Percentiles rank a stretch among this genome's conserved stretches.
Evolutionary conservation across 345 rosid species (phyloP).

Genomic region (Eucalyptus tenuipes): DNA sequence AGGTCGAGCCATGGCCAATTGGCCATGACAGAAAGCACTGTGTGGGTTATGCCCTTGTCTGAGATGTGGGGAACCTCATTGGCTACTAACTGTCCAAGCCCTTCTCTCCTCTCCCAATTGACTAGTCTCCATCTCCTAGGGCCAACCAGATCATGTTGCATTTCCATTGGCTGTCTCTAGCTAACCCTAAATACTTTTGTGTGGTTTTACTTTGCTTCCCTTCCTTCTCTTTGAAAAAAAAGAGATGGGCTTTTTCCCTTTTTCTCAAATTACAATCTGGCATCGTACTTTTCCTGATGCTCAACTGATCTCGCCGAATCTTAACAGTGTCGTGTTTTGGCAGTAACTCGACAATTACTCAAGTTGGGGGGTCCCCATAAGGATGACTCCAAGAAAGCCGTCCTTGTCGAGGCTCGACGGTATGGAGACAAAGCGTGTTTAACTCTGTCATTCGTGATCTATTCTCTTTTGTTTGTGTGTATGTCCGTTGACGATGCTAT

Average conservation of each 20-base stretch:
- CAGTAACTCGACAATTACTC: background rate
- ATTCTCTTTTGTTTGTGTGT: background rate
- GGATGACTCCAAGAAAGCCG: background rate
- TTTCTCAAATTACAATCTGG: background rate
- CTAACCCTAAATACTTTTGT: background rate
- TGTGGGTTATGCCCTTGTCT: background rate
- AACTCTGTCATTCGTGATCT: background rate
- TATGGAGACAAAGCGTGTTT: background rate
- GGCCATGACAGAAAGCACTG: background rate
- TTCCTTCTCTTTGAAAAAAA: background rate
- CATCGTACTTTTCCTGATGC: background rate
- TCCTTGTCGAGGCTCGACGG: background rate
- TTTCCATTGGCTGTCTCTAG: background rate
- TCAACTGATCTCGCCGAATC: background rate
- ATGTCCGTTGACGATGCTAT: background rate
- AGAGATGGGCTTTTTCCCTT: background rate
- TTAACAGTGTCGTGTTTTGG: background rate
- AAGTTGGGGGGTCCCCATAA: background rate
- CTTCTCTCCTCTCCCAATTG: background rate
- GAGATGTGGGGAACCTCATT: background rate
- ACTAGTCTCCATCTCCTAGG: background rate
- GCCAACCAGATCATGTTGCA: background rate
- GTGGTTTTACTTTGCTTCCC: background rate
- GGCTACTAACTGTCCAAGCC: background rate
- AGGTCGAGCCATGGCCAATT: background rate